Evolutionary conservation across 179 eudicot genomes (phyloP).

Genomic region (Carnegiea gigantea): DNA sequence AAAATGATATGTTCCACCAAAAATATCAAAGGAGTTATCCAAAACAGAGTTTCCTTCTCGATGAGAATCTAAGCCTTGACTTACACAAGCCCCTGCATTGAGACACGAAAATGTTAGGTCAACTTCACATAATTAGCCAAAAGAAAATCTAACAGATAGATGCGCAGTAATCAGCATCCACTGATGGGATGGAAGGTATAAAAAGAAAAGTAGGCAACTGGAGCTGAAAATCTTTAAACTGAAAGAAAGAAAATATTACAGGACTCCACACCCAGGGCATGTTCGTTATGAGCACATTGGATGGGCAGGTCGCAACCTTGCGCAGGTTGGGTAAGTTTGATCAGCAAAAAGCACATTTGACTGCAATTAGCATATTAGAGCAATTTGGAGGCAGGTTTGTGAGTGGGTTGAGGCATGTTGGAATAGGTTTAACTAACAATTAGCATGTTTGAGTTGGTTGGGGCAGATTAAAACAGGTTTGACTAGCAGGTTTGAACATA

Average conservation of each 20-base stretch:
- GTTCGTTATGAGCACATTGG: too few species aligned
- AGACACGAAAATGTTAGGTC: not conserved
- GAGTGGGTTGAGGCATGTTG: too few species aligned
- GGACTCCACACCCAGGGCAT: too few species aligned
- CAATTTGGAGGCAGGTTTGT: too few species aligned
- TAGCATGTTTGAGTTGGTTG: too few species aligned
- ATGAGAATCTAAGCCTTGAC: constrained; percentile 25
- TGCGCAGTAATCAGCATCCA: not conserved
- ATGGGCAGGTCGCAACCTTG: too few species aligned
- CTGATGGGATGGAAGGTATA: not conserved
- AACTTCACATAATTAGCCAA: not conserved
- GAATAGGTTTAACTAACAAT: too few species aligned
- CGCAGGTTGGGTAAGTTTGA: too few species aligned
- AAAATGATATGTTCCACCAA: constrained; percentile 32
- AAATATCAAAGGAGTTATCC: constrained; percentile 29
- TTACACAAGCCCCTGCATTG: constrained; percentile 28
- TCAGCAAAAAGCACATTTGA: too few species aligned
- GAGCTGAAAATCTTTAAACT: not conserved
- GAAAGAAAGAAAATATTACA: not conserved
- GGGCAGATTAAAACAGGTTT: too few species aligned
- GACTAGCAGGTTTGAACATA: too few species aligned
- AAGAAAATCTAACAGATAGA: not conserved
- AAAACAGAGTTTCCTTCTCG: constrained; percentile 29
- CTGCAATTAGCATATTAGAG: too few species aligned
- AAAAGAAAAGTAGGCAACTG: not conserved